Conservation (phyloP, 202 grass and related monocot genomes). For the Setaria italica region DNA sequence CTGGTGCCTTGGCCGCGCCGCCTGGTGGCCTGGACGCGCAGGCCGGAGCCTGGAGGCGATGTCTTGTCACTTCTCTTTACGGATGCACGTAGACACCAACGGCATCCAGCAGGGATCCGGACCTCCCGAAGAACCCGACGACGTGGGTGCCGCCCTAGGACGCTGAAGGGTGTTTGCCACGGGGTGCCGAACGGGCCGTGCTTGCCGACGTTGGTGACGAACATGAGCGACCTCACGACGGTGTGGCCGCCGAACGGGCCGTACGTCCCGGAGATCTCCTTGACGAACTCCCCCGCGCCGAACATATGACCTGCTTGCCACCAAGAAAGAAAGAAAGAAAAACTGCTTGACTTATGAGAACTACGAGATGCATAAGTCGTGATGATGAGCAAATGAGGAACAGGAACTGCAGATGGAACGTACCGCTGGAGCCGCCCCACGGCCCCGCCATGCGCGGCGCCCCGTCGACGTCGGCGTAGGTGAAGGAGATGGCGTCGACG, state of each 20-base stretch:
- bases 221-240: slow-evolving; percentile 12
- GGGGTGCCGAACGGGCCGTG: slow-evolving; percentile 21
- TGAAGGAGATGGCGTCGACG: slow-evolving; percentile 26
- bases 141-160: not conserved
- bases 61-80: not conserved
- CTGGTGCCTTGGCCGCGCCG: too few species aligned
- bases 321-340: not conserved
- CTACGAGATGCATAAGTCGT: not conserved
- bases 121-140: slow-evolving; percentile 24
- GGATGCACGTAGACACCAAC: slow-evolving; percentile 22
- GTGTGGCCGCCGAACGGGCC: not conserved
- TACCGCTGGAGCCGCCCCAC: slow-evolving; percentile 35
- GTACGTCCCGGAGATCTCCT: slow-evolving; percentile 18
- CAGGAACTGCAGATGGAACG: not conserved
- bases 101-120: not conserved
- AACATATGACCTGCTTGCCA: not conserved
- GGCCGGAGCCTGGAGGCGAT: not conserved
- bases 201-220: slow-evolving; percentile 33
- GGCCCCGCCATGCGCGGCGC: not conserved
- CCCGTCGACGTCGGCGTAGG: slow-evolving; percentile 16
- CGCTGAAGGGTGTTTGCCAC: not conserved
- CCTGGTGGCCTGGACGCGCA: too few species aligned
- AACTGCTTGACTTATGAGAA: too few species aligned
- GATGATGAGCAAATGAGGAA: not conserved
- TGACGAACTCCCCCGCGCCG: not conserved